Base-by-base conservation (phyloP, 345 rosid genomes). In the Aurinia saxatilis region DNA sequence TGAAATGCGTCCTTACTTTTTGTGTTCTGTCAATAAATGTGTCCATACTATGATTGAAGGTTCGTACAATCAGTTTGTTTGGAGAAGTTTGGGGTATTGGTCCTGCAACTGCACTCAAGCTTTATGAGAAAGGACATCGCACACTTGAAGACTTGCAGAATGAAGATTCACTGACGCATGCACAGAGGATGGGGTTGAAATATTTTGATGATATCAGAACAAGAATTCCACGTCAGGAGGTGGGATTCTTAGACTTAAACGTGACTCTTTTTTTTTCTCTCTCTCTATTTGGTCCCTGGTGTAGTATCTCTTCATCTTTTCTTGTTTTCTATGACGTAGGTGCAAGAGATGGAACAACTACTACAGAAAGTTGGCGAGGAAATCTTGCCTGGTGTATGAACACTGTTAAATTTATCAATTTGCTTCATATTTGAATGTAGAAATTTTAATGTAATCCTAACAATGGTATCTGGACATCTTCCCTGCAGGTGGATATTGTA, bases 61-160 rank as follows among this genome's bases (percentile, higher is more conserved):
- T 93, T 45, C 79, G 81, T 45, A 78, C 97, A 8, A 82, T 93
- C 52, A 85, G 72, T 66, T 72, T 90, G 45, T 87, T 93, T 75
- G 99, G 96, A 46, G 97, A 93, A 75, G 87, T 93, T 51, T 87
- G 99, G 99, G 99, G 99, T 51, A 77, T 87, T 57, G 99, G 99
- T 68, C 96, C 97, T 29, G 86, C 97, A 53, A 93, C 99, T 60
- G 95, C 97, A 37, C 79, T 82, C 60, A 90, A 93, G 68, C 74
- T 93, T 69, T 87, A 87, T 67, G 99, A 93, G 70, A 90, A 90
- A 80, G 97, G 99, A 37, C 75, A 84, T 38, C 86, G 87, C 31
- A 76, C 84, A 10, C 76, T 90, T 37, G 96, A 85, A 48, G 96
- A 90, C 66, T 82, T 93, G 76, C 77, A 82, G 78, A 75, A 63